Base-by-base conservation (phyloP, 129 eudicot species). In the Centella asiatica region DNA sequence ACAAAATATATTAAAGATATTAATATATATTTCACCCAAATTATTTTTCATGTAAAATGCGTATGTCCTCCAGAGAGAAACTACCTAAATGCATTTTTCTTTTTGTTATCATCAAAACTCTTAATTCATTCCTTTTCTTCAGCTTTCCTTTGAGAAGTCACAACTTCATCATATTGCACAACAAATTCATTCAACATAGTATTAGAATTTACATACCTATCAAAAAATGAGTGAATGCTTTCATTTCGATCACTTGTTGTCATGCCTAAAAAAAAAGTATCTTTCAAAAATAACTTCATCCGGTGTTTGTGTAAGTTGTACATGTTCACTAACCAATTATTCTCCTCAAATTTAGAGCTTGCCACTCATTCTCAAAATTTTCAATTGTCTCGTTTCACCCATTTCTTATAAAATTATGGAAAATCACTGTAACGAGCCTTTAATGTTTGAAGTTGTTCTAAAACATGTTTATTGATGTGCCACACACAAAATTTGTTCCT, bases 151-250 rank as follows among this genome's bases (percentile, higher is more conserved):
- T 13, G 26, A 34, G 40, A 20, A 4, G 13, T 11, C 19, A 58
- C 13, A 4, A 29, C 64, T 10, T 58, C 18, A 20, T 58, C 28
- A 34, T 58, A 58, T 33, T 58, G 64, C 3, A 31, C 11, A 31
- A 34, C 45, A 58, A 58, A 58, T 3, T 58, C 25, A 20, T 37
- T 32, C 2, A 58, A 20, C 44, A 37, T 58, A 2, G 64, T 58
- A 10, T 34, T 58, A 6, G 64, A 32, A 33, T 58, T 58, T 1
- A 58, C 45, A 58, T 58, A 58, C 27, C 64, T 46, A 34, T 58
- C 47, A 58, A 58, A 58, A 32, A 29, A 34, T 5, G 64, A 18
- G 19, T 58, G 9, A 47, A 47, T 47, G 53, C 27, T 47, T 20
- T 17, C 44, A 57, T 18, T 57, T 8, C 45, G 44, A 19, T 29